Evolutionary conservation across 2,329 filamentous ascomycete genomes (phyloP).

Genomic region (Plectosphaerella cucumerina): DNA sequence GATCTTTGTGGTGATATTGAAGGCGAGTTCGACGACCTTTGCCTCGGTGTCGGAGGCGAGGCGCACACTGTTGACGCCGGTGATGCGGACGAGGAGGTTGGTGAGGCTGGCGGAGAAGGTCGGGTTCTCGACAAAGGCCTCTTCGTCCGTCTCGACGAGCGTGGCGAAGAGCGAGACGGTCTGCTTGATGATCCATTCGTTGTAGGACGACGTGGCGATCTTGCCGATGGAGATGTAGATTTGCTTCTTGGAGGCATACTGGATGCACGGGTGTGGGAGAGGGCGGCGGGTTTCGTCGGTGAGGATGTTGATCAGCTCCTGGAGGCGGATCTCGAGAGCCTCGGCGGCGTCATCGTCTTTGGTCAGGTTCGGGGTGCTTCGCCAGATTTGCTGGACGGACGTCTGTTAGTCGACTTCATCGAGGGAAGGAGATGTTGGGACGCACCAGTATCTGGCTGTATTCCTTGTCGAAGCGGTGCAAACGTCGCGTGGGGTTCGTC

Average conservation of each 20-base stretch:
- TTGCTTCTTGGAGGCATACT: conserved; percentile 79
- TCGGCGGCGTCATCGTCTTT: conserved; percentile 59
- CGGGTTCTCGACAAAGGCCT: conserved; percentile 84
- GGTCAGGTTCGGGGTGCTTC: conserved; percentile 55
- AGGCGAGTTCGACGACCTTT: conserved; percentile 85
- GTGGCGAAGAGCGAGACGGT: conserved; percentile 85
- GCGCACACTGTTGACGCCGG: conserved; percentile 68
- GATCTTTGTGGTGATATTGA: conserved; percentile 96
- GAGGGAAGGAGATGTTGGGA: background rate
- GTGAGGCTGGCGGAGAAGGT: conserved; percentile 84
- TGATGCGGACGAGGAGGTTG: conserved; percentile 76
- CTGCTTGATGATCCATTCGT: conserved; percentile 81
- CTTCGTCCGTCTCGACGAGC: conserved; percentile 93
- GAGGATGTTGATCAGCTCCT: conserved; percentile 67
- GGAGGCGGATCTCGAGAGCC: conserved; percentile 57
- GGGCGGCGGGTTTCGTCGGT: conserved; percentile 86
- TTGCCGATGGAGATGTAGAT: conserved; percentile 88
- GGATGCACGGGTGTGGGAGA: conserved; percentile 85
- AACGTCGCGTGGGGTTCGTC: conserved; percentile 58
- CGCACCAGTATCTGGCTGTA: conserved; percentile 58
- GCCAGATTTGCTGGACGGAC: conserved; percentile 43
- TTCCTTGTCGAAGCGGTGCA: conserved; percentile 64
- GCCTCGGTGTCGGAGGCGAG: conserved; percentile 78
- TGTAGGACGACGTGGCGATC: conserved; percentile 79
- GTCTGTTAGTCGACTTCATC: background rate